Evolutionary conservation across 164 flowering plant genomes (phyloP).

Genomic region (Magnolia officinalis): DNA sequence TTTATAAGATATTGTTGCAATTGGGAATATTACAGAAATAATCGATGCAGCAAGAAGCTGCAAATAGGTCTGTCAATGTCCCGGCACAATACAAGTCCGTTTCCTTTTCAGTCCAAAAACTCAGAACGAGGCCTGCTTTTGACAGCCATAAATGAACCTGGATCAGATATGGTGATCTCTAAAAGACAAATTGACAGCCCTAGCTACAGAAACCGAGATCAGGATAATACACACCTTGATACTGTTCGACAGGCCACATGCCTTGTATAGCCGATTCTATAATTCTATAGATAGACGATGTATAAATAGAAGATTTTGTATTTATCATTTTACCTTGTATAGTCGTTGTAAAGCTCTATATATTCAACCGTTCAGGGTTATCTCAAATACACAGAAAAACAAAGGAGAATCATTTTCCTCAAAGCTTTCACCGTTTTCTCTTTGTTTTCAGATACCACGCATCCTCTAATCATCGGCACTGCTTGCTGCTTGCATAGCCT

Average conservation of each 20-base stretch:
- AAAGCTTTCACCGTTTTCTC: too few species aligned
- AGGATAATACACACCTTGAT: constrained; percentile 41
- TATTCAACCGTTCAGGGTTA: too few species aligned
- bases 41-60: not conserved
- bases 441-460: constrained; percentile 25
- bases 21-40: not conserved
- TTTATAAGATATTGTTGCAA: not conserved
- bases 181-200: not conserved
- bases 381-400: too few species aligned
- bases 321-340: too few species aligned
- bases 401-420: too few species aligned
- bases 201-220: not conserved
- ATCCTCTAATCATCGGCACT: constrained; percentile 63
- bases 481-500: constrained; percentile 62
- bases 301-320: too few species aligned
- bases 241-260: too few species aligned
- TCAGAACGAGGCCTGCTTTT: not conserved
- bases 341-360: too few species aligned
- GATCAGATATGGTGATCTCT: too few species aligned
- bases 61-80: not conserved
- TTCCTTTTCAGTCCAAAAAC: not conserved
- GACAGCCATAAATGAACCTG: too few species aligned
- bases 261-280: too few species aligned
- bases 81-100: not conserved
- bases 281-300: too few species aligned